Percentiles rank a stretch among this genome's conserved stretches.
Conservation (phyloP, 2,329 filamentous ascomycete species). For the Ophiobolus disseminans region DNA sequence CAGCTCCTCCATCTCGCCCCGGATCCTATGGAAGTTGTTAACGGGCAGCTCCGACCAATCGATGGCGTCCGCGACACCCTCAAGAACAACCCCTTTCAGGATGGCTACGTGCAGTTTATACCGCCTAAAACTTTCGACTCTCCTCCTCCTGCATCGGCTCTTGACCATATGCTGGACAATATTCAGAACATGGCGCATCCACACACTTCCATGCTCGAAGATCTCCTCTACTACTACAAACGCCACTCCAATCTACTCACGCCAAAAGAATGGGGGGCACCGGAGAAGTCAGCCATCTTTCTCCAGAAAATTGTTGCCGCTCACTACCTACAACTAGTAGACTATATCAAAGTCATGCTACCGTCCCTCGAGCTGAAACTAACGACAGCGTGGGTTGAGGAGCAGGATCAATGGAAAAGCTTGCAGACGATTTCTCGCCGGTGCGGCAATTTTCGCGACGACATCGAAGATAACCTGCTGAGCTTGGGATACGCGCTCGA, state of each 20-base stretch:
- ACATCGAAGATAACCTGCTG: conserved; percentile 42
- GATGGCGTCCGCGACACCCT: conserved; percentile 7
- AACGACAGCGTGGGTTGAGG: conserved; percentile 41
- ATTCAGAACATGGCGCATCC: conserved; percentile 20
- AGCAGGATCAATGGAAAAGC: conserved; percentile 45
- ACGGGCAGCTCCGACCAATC: conserved; percentile 6
- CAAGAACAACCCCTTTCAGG: conserved; percentile 36
- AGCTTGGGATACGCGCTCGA: conserved; percentile 36
- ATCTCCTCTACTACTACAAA: conserved; percentile 38
- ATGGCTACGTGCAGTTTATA: conserved; percentile 41
- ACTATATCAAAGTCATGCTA: conserved; percentile 46
- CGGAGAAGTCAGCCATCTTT: conserved; percentile 33
- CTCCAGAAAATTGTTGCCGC: conserved; percentile 45
- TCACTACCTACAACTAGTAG: conserved; percentile 41
- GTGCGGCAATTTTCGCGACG: conserved; percentile 46
- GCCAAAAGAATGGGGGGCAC: conserved; percentile 27
- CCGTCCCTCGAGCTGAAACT: conserved; percentile 42
- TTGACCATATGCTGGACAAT: neutral
- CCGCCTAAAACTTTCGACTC: conserved; percentile 14
- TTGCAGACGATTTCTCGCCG: conserved; percentile 43
- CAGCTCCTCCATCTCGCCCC: conserved; percentile 26
- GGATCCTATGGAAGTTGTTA: conserved; percentile 19
- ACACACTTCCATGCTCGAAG: conserved; percentile 36
- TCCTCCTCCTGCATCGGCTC: neutral
- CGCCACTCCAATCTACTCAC: conserved; percentile 28